phyloP scores from a whole-genome alignment of 2,329 filamentous ascomycete species.

The Colletotrichum melonis region DNA sequence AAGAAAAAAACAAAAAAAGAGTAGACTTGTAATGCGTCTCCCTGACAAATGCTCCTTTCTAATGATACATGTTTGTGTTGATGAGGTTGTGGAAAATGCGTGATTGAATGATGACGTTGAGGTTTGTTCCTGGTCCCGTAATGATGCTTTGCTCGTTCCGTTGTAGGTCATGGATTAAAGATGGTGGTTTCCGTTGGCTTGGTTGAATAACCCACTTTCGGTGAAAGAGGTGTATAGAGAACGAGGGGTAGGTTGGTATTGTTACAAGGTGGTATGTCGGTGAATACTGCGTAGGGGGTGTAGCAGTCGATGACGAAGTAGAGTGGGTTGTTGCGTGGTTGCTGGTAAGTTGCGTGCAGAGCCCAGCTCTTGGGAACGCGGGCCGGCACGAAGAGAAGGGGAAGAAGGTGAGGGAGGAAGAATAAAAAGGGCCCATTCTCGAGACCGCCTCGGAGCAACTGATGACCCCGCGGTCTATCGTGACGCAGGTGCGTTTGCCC shows the following conservation, averaged over 20 bases:
- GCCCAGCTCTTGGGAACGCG: slow-evolving; percentile 32
- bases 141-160: slow-evolving; percentile 33
- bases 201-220: not conserved
- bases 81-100: not conserved
- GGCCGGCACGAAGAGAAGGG: slow-evolving; percentile 29
- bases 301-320: slow-evolving; percentile 26
- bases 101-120: slow-evolving; percentile 17
- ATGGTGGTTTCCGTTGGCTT: not conserved
- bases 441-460: not conserved
- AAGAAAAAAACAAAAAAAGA: not conserved
- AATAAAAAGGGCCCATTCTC: not conserved
- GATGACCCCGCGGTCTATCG: not conserved
- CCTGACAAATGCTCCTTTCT: slow-evolving; percentile 18
- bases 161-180: slow-evolving; percentile 35
- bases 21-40: not conserved
- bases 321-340: slow-evolving; percentile 14
- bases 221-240: not conserved
- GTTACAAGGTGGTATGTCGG: slow-evolving; percentile 18
- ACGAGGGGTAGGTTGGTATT: not conserved
- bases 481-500: slow-evolving; percentile 5
- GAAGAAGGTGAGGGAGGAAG: not conserved
- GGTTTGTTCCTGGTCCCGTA: slow-evolving; percentile 24
- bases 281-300: slow-evolving; percentile 17
- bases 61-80: slow-evolving; percentile 19
- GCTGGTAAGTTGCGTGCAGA: slow-evolving; percentile 17